phyloP scores from a whole-genome alignment of 371 early-diverging fungal genomes.

The Syncephalis fuscata region DNA sequence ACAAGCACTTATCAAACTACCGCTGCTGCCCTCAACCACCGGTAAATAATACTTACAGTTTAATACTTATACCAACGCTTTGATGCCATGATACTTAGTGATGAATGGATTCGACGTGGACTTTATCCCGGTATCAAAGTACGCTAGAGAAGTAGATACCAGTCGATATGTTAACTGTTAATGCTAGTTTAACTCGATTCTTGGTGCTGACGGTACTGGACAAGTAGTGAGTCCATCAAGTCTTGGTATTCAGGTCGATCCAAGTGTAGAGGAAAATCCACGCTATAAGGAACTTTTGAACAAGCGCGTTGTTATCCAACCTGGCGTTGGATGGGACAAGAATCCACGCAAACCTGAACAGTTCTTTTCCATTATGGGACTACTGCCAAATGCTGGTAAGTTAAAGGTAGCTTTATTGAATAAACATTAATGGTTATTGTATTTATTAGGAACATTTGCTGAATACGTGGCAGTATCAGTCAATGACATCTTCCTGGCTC shows the following conservation, averaged over 20 bases:
- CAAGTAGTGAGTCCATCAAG: slow-evolving; percentile 13
- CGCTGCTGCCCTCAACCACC: slow-evolving; percentile 55
- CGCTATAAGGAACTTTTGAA: slow-evolving; percentile 7
- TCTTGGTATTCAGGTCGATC: neutral
- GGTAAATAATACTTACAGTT: slow-evolving; percentile 6
- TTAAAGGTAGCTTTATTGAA: neutral
- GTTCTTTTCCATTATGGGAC: slow-evolving; percentile 32
- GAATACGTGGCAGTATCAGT: slow-evolving; percentile 28
- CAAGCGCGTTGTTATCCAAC: slow-evolving; percentile 29
- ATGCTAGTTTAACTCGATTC: slow-evolving; percentile 21
- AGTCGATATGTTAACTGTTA: too few species aligned
- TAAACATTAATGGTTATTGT: neutral
- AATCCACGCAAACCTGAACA: slow-evolving; percentile 43
- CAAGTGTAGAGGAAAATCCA: too few species aligned
- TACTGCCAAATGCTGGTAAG: slow-evolving; percentile 26
- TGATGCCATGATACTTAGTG: neutral
- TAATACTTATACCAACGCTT: neutral
- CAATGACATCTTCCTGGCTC: slow-evolving; percentile 27
- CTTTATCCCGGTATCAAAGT: slow-evolving; percentile 17
- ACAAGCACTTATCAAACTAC: slow-evolving; percentile 31
- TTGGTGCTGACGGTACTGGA: slow-evolving; percentile 46
- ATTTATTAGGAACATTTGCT: slow-evolving; percentile 29
- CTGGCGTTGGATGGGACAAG: slow-evolving; percentile 33
- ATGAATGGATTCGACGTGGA: slow-evolving; percentile 4
- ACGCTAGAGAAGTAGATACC: too few species aligned